phyloP scores from a whole-genome alignment of 768 basidiomycete species.

The Lactifluus subvellereus region DNA sequence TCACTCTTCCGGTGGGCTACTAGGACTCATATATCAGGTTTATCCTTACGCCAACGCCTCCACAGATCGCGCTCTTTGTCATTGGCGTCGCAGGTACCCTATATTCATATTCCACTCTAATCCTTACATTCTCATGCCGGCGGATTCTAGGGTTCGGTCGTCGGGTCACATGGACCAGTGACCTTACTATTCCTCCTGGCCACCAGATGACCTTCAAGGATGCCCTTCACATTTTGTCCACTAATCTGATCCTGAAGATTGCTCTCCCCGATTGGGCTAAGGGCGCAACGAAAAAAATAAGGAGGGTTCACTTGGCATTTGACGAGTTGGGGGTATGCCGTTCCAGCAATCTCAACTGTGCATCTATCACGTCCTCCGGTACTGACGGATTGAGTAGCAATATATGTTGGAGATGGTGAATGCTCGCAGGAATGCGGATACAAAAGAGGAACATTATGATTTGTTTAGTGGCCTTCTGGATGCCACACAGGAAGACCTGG shows the following conservation, averaged over 20 bases:
- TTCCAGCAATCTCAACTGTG: too few species aligned
- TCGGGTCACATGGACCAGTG: slow-evolving; percentile 44
- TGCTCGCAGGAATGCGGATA: slow-evolving; percentile 16
- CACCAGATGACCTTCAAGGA: slow-evolving; percentile 46
- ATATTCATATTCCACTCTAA: too few species aligned
- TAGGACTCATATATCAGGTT: neutral
- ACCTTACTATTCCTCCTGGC: slow-evolving; percentile 36
- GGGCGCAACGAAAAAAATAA: slow-evolving; percentile 33
- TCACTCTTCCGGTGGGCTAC: slow-evolving; percentile 46
- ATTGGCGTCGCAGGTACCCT: slow-evolving; percentile 43
- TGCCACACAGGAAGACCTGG: slow-evolving; percentile 21
- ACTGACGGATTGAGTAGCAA: slow-evolving; percentile 6
- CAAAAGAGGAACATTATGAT: slow-evolving; percentile 25
- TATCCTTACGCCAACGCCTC: neutral
- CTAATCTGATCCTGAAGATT: slow-evolving; percentile 35
- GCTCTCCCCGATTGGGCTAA: slow-evolving; percentile 38
- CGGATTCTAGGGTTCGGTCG: slow-evolving; percentile 40
- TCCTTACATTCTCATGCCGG: neutral
- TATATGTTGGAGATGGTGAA: slow-evolving; percentile 30
- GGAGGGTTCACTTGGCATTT: slow-evolving; percentile 35
- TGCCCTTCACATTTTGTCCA: slow-evolving; percentile 41
- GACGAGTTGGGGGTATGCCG: slow-evolving; percentile 38
- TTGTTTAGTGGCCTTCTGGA: slow-evolving; percentile 28
- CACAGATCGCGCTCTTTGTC: slow-evolving; percentile 49
- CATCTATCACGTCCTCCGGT: neutral